Conservation (phyloP, 2,329 filamentous ascomycete species). For the Mycocentrospora acerina region DNA sequence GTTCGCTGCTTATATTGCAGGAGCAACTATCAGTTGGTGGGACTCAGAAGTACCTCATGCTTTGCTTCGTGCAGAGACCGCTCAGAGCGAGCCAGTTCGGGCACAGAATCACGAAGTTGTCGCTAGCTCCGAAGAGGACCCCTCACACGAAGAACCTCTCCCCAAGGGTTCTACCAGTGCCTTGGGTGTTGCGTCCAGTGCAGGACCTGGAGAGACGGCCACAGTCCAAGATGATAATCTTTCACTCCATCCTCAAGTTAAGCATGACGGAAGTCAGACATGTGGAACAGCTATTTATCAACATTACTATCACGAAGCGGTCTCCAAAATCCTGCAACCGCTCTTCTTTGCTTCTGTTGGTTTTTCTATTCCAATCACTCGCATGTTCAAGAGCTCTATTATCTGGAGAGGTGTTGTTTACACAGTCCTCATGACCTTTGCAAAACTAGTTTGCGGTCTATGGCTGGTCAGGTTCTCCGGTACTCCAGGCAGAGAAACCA, state of each 20-base stretch:
- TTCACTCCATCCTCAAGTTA: not conserved
- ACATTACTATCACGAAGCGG: slow-evolving; percentile 48
- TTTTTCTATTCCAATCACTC: slow-evolving; percentile 73
- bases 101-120: no score
- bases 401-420: slow-evolving; percentile 77
- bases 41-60: slow-evolving; percentile 44
- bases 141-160: not conserved
- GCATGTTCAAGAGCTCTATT: slow-evolving; percentile 64
- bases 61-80: not conserved
- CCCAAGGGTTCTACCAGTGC: not conserved
- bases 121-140: not conserved
- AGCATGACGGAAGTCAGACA: slow-evolving; percentile 4
- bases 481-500: slow-evolving; percentile 8
- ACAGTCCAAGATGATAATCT: not conserved
- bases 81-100: not conserved
- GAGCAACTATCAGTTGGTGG: slow-evolving; percentile 63
- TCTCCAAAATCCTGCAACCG: slow-evolving; percentile 62
- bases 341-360: slow-evolving; percentile 77
- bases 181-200: not conserved
- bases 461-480: slow-evolving; percentile 43
- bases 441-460: slow-evolving; percentile 45
- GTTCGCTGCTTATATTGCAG: slow-evolving; percentile 62
- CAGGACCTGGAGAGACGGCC: not conserved
- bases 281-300: slow-evolving; percentile 44
- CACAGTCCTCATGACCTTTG: slow-evolving; percentile 66